Conservation (phyloP, 148 eudicot genomes). For the Drosera capensis region DNA sequence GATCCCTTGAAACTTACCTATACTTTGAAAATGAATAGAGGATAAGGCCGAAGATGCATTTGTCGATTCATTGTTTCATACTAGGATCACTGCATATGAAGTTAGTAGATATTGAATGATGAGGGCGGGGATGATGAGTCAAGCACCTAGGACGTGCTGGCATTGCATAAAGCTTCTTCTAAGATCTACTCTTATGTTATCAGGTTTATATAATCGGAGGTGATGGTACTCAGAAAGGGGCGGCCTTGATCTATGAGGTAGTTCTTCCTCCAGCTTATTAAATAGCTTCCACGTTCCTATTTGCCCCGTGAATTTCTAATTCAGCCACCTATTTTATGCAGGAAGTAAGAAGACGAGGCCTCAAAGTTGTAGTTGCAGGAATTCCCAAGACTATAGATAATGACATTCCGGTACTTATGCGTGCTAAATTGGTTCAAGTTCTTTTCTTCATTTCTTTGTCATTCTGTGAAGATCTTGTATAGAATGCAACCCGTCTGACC, state of each 20-base stretch:
- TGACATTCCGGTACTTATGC: slow-evolving; percentile 35
- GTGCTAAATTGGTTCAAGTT: not conserved
- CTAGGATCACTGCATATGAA: too few species aligned
- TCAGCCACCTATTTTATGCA: slow-evolving; percentile 8
- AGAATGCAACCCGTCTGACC: not conserved
- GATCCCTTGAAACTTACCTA: too few species aligned
- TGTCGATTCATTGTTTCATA: too few species aligned
- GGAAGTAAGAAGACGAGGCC: slow-evolving; percentile 44
- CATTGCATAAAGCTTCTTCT: too few species aligned
- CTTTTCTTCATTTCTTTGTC: not conserved
- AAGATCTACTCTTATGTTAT: not conserved
- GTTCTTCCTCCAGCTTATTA: not conserved
- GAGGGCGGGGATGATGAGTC: too few species aligned
- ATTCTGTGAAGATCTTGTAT: not conserved
- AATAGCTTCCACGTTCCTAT: not conserved
- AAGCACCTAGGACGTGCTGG: too few species aligned
- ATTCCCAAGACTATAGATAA: slow-evolving; percentile 50
- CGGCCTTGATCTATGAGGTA: slow-evolving; percentile 43
- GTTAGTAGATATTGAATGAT: too few species aligned
- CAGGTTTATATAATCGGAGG: slow-evolving; percentile 48
- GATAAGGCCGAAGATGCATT: too few species aligned
- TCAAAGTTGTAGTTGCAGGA: slow-evolving; percentile 39
- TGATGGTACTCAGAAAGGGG: slow-evolving; percentile 49
- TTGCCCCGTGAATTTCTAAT: not conserved
- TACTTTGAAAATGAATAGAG: too few species aligned